phyloP scores from a whole-genome alignment of 1,284 basidiomycete genomes.

The Rhodotorula glutinis region DNA sequence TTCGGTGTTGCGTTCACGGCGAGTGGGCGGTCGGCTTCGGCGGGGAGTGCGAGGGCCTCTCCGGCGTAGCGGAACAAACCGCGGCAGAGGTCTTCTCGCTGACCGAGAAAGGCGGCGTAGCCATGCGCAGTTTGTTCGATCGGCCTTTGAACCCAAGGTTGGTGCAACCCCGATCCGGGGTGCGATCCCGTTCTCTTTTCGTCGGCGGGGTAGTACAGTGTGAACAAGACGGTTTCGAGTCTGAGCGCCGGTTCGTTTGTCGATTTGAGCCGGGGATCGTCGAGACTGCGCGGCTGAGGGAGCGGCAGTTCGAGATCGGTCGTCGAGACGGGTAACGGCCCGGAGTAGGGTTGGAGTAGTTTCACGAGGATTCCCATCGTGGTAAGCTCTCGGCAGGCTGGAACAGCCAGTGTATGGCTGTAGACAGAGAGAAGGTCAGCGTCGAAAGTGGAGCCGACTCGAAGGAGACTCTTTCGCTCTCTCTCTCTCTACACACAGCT shows the following conservation, averaged over 20 bases:
- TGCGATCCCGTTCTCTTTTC: not conserved
- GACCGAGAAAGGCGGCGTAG: slow-evolving; percentile 24
- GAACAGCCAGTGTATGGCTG: too few species aligned
- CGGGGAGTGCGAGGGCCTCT: slow-evolving; percentile 11
- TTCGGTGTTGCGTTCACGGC: not conserved
- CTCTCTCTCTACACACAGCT: too few species aligned
- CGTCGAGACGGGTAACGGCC: slow-evolving; percentile 27
- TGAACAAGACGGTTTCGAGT: slow-evolving; percentile 50
- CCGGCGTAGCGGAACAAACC: slow-evolving; percentile 25
- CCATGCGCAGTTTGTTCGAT: slow-evolving; percentile 11
- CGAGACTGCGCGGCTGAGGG: not conserved
- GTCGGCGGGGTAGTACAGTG: slow-evolving; percentile 51
- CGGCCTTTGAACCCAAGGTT: slow-evolving; percentile 26
- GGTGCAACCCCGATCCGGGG: not conserved
- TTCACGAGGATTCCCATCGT: slow-evolving; percentile 42
- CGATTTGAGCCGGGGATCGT: slow-evolving; percentile 45
- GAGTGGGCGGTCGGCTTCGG: slow-evolving; percentile 7
- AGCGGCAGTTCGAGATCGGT: slow-evolving; percentile 30
- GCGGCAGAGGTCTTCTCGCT: not conserved
- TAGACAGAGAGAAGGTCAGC: too few species aligned
- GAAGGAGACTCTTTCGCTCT: too few species aligned
- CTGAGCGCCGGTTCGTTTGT: slow-evolving; percentile 33
- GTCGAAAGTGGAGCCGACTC: too few species aligned
- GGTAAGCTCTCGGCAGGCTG: not conserved
- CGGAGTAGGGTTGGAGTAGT: slow-evolving; percentile 30